Base-by-base conservation (phyloP, 257 asterid genomes). In the Paraleonurus japonicus region DNA sequence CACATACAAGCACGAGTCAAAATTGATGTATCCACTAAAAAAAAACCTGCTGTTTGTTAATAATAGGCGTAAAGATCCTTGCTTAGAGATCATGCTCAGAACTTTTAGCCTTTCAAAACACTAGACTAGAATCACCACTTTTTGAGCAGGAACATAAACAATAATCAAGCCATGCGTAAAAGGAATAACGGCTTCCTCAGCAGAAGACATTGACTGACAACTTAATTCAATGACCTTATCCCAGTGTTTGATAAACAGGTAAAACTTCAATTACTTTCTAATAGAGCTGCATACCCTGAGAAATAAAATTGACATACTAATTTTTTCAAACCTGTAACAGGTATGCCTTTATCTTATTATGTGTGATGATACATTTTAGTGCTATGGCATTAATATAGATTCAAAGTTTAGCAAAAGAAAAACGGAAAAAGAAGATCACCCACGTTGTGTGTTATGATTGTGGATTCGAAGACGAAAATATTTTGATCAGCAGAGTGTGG, bases 31-130 rank as follows among this genome's bases (percentile, higher is more conserved):
- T 15, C 55, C 57, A 32, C 35, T 5, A 43, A 28, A 68, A 28
- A 68, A 30, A 43, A 53, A 24, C 28, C n/a, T 6, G 27, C 11
- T 23, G 27, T 13, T 37, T 26, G 63, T 13, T n/a, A 51, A 37
- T 24, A 43, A 27, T 45, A 58, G 61, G 43, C 17, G 61, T 67
- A 70, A 28, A 50, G 60, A 66, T 67, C 47, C 75, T 70, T 37
- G 55, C 48, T 67, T 39, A 48, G 62, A 32, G 45, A 50, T 23
- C 73, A 39, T 27, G 22, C 54, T 27, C 43, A 19, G 24, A 33
- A 24, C 26, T 35, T 32, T 69, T 61, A 68, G 16, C 12, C 22
- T 68, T 60, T 61, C 23, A 70, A 50, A 22, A 22, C 61, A 60
- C 58, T 37, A 41, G 13, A 30, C 30, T 54, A 51, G 53, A 61